Percentiles rank a stretch among this genome's conserved stretches.
Evolutionary conservation across 2,329 filamentous ascomycete species (phyloP).

Genomic region (Fusarium sp.): DNA sequence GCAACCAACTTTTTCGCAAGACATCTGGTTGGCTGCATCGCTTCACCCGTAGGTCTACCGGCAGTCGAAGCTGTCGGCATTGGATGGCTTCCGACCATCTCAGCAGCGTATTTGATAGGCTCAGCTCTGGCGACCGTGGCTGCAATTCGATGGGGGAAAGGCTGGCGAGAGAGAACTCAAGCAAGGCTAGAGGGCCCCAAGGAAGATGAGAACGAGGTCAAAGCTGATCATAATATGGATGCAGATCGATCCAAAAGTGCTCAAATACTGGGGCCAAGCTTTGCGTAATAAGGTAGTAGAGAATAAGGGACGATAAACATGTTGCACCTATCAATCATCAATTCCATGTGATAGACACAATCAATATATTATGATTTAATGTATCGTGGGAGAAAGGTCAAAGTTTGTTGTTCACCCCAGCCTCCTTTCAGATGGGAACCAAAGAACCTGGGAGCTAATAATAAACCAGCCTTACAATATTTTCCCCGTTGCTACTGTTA

Average conservation of each 20-base stretch:
- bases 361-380: background rate
- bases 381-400: background rate
- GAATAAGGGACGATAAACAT: background rate
- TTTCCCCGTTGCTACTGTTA: background rate
- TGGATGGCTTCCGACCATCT: constrained; percentile 81
- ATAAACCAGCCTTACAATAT: background rate
- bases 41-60: constrained; percentile 76
- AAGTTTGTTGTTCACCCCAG: background rate
- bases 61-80: constrained; percentile 78
- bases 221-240: background rate
- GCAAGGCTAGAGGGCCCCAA: constrained; percentile 20
- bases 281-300: background rate
- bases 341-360: background rate
- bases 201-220: constrained; percentile 15
- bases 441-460: background rate
- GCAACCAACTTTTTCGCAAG: constrained; percentile 82
- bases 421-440: background rate
- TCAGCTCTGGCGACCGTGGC: constrained; percentile 49
- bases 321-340: background rate
- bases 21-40: constrained; percentile 77
- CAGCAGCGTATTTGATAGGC: constrained; percentile 48
- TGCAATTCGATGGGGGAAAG: constrained; percentile 51
- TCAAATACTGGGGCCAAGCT: background rate
- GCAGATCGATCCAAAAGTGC: background rate
- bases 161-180: constrained; percentile 51